Evolutionary conservation across 352 stramenopile species (phyloP).

Genomic region (Plasmopara viticola): DNA sequence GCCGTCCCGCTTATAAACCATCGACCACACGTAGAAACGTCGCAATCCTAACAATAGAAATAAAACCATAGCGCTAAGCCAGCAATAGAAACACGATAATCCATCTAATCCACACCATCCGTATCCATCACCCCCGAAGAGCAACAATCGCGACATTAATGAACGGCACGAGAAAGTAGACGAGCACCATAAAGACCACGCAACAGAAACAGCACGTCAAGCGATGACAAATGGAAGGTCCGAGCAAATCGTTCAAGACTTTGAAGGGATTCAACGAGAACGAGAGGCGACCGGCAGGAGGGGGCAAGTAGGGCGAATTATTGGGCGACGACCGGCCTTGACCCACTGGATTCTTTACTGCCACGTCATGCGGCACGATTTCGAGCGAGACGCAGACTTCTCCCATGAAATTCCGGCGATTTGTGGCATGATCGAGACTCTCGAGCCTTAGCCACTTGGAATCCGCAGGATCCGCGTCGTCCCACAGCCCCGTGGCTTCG

Average conservation of each 20-base stretch:
- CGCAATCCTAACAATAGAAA: slow-evolving; percentile 21
- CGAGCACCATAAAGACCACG: slow-evolving; percentile 74
- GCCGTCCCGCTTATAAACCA: background rate
- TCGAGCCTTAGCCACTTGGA: slow-evolving; percentile 82
- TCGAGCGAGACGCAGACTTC: slow-evolving; percentile 85
- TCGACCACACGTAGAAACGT: background rate
- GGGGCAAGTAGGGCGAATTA: slow-evolving; percentile 89
- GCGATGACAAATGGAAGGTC: slow-evolving; percentile 80
- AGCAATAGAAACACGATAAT: no score
- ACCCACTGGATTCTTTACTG: slow-evolving; percentile 71
- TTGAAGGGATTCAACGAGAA: slow-evolving; percentile 91
- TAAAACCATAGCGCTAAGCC: slow-evolving; percentile 2
- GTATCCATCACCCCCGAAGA: slow-evolving; percentile 35
- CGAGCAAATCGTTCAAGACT: slow-evolving; percentile 81
- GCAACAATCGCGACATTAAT: slow-evolving; percentile 80
- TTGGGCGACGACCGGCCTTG: slow-evolving; percentile 87
- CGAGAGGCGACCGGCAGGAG: slow-evolving; percentile 84
- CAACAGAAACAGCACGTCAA: slow-evolving; percentile 84
- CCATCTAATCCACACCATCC: background rate
- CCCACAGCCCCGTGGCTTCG: slow-evolving; percentile 79
- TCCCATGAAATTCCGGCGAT: slow-evolving; percentile 78
- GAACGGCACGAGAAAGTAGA: slow-evolving; percentile 83
- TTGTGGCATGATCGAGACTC: slow-evolving; percentile 73
- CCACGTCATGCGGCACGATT: slow-evolving; percentile 82
- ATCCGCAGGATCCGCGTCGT: slow-evolving; percentile 73